phyloP scores from a whole-genome alignment of 2,329 filamentous ascomycete genomes.

The Chaetomiaceae sp. region DNA sequence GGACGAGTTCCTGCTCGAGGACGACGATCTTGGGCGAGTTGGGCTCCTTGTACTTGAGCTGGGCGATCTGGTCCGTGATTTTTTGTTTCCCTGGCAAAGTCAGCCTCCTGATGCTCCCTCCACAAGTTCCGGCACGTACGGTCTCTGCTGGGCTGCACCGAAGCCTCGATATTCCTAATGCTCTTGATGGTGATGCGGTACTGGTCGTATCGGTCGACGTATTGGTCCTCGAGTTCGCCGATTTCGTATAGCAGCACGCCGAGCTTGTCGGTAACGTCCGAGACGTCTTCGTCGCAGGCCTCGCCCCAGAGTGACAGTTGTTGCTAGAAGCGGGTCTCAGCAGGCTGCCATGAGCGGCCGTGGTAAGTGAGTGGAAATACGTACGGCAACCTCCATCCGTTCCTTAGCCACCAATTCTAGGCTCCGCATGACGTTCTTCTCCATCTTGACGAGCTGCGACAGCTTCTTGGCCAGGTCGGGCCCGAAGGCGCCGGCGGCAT shows the following conservation, averaged over 20 bases:
- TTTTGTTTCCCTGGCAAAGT: slow-evolving; percentile 79
- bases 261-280: slow-evolving; percentile 97
- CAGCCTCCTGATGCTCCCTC: not conserved
- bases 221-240: slow-evolving; percentile 95
- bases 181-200: slow-evolving; percentile 99
- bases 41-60: slow-evolving; percentile 99
- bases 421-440: slow-evolving; percentile 99
- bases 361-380: slow-evolving; percentile 36
- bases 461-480: slow-evolving; percentile 96
- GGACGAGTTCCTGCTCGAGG: slow-evolving; percentile 96
- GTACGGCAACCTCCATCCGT: slow-evolving; percentile 96
- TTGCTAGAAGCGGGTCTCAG: slow-evolving; percentile 58
- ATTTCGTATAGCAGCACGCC: slow-evolving; percentile 98
- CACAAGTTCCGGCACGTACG: slow-evolving; percentile 48
- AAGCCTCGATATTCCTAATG: slow-evolving; percentile 97
- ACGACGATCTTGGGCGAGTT: slow-evolving; percentile 97
- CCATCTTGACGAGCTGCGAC: slow-evolving; percentile 98
- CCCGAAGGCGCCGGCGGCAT: slow-evolving; percentile 70
- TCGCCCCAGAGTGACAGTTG: slow-evolving; percentile 99
- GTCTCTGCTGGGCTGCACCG: slow-evolving; percentile 95
- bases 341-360: not conserved
- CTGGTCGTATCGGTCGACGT: slow-evolving; percentile 97
- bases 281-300: slow-evolving; percentile 92
- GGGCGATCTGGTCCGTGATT: slow-evolving; percentile 97
- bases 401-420: slow-evolving; percentile 92